Conservation (phyloP, 2,329 filamentous ascomycete genomes). For the Penicillium sp. region DNA sequence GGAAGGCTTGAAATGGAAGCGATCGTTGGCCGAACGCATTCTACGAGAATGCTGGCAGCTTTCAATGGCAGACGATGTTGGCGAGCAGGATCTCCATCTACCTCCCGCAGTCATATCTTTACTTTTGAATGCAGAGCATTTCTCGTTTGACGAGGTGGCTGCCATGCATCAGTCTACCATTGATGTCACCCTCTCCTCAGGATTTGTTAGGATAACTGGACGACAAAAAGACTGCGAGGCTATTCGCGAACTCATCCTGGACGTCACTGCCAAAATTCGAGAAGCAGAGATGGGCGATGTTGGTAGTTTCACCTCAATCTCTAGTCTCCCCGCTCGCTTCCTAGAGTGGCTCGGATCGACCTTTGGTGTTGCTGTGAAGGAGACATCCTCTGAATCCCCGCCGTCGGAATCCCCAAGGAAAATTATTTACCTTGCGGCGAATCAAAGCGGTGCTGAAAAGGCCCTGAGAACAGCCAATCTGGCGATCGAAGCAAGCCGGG, state of each 20-base stretch:
- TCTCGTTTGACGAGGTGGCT: conserved; percentile 40
- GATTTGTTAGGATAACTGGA: conserved; percentile 39
- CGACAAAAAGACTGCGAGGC: conserved; percentile 32
- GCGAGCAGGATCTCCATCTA: conserved; percentile 38
- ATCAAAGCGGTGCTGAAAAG: conserved; percentile 31
- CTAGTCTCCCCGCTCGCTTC: conserved; percentile 25
- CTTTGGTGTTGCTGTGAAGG: conserved; percentile 33
- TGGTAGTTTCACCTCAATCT: conserved; percentile 5
- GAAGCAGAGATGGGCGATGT: conserved; percentile 16
- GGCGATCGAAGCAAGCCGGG: conserved; percentile 22
- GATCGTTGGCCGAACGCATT: conserved; percentile 35
- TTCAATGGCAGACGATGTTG: conserved; percentile 33
- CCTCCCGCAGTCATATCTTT: conserved; percentile 28
- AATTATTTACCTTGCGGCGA: conserved; percentile 36
- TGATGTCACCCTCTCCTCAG: conserved; percentile 34
- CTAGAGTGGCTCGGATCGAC: conserved; percentile 34
- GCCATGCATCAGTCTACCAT: conserved; percentile 35
- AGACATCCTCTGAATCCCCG: no score
- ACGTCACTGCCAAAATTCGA: conserved; percentile 31
- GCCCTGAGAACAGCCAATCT: conserved; percentile 37
- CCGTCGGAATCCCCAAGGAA: conserved; percentile 20
- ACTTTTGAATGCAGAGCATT: conserved; percentile 33
- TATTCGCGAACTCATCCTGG: conserved; percentile 34
- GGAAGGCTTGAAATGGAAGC: conserved; percentile 30
- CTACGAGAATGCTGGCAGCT: conserved; percentile 42